Percentiles rank a stretch among this genome's conserved stretches.
Conservation (phyloP, 1,284 basidiomycete genomes). For the Cutaneotrichosporon sp. region DNA sequence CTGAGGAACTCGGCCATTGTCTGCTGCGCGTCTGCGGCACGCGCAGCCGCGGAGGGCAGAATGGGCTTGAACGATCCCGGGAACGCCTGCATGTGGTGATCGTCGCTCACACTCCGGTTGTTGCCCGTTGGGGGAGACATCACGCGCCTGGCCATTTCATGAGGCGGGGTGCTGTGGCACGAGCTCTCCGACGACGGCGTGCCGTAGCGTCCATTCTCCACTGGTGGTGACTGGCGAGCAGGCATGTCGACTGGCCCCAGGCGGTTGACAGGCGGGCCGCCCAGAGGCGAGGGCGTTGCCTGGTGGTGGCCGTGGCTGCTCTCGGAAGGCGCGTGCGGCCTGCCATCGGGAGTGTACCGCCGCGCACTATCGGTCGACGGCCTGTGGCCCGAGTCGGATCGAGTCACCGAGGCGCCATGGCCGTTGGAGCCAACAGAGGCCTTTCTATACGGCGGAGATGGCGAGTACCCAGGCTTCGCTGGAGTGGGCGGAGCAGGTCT, state of each 20-base stretch:
- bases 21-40: neutral
- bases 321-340: neutral
- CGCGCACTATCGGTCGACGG: neutral
- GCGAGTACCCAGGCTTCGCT: neutral
- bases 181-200: neutral
- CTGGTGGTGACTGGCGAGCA: neutral
- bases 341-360: neutral
- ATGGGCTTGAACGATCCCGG: neutral
- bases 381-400: neutral
- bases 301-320: constrained; percentile 5
- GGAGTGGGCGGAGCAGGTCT: neutral
- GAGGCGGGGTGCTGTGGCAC: neutral
- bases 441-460: neutral
- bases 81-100: constrained; percentile 8
- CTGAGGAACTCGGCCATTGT: neutral
- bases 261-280: neutral
- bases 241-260: neutral
- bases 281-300: neutral
- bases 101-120: constrained; percentile 4
- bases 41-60: neutral
- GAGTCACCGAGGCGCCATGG: neutral
- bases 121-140: neutral
- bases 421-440: neutral
- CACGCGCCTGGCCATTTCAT: neutral
- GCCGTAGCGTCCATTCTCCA: neutral